Percentiles rank a stretch among this genome's conserved stretches.
These are phyloP conservation scores for Daldinia eschscholtzii DNA, from an alignment of 2,329 filamentous ascomycete genomes.

Conservation along the genomic window DNA sequence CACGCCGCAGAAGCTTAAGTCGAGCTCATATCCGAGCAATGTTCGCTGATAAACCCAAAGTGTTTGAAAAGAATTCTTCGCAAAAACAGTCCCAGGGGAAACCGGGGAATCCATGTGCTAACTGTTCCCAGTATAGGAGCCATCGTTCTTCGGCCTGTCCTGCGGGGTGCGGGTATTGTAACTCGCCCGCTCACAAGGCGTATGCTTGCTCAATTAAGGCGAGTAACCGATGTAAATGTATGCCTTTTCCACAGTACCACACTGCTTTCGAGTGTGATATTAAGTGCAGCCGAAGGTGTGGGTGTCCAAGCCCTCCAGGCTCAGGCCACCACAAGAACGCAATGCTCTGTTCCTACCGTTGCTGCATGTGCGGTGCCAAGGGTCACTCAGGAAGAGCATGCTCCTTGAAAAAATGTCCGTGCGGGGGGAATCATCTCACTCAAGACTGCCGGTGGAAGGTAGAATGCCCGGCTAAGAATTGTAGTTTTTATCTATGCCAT, in stretches of 20 bases:
- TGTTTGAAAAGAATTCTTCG: slow-evolving; percentile 23
- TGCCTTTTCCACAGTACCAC: slow-evolving; percentile 56
- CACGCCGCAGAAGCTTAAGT: slow-evolving; percentile 55
- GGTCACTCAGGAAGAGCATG: slow-evolving; percentile 56
- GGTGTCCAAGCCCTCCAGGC: slow-evolving; percentile 44
- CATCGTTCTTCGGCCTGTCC: slow-evolving; percentile 49
- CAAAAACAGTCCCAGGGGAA: neutral
- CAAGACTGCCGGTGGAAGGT: slow-evolving; percentile 58
- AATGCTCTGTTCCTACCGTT: slow-evolving; percentile 55
- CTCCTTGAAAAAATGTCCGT: slow-evolving; percentile 53
- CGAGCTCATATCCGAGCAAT: slow-evolving; percentile 54
- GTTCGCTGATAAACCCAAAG: slow-evolving; percentile 51
- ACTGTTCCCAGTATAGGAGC: slow-evolving; percentile 47
- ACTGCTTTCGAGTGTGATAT: slow-evolving; percentile 51
- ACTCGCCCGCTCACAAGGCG: slow-evolving; percentile 49
- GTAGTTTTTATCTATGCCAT: slow-evolving; percentile 53
- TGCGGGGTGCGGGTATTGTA: slow-evolving; percentile 54
- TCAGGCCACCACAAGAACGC: slow-evolving; percentile 53
- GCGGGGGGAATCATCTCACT: slow-evolving; percentile 54
- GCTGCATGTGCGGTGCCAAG: slow-evolving; percentile 58
- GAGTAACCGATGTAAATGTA: slow-evolving; percentile 57
- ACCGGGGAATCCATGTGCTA: slow-evolving; percentile 46
- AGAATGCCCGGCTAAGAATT: slow-evolving; percentile 51
- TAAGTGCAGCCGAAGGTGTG: slow-evolving; percentile 54
- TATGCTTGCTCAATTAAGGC: slow-evolving; percentile 50